phyloP scores from a whole-genome alignment of 179 eudicot species.

The Nepenthes alata region DNA sequence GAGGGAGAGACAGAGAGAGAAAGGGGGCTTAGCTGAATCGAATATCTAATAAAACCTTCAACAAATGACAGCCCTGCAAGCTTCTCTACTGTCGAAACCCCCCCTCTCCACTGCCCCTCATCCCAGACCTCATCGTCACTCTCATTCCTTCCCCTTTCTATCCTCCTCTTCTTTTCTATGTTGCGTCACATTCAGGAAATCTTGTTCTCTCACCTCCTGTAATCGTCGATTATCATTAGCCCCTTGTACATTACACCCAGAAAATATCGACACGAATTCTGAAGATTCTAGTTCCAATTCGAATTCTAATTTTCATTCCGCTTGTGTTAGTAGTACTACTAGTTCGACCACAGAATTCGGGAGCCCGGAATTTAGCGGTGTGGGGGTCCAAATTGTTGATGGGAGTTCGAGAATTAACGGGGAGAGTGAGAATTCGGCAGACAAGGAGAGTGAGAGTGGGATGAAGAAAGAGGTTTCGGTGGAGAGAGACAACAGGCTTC shows the following conservation, averaged over 20 bases:
- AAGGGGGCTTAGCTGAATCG: no score
- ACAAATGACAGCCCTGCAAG: constrained; percentile 50
- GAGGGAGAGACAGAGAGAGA: constrained; percentile 1
- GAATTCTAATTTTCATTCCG: constrained; percentile 2
- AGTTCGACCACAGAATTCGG: constrained; percentile 6
- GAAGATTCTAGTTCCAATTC: constrained; percentile 7
- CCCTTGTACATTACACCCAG: constrained; percentile 30
- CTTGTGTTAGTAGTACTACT: constrained; percentile 1
- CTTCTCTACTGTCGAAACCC: constrained; percentile 42
- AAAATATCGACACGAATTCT: constrained; percentile 13
- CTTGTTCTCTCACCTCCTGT: constrained; percentile 1
- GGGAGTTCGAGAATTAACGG: constrained; percentile 5
- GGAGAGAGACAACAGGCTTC: constrained; percentile 20
- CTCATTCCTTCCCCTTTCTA: constrained; percentile 4
- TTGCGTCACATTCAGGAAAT: background rate
- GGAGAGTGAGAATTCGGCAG: constrained; percentile 9
- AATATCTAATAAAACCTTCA: background rate
- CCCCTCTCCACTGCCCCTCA: constrained; percentile 13
- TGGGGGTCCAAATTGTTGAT: background rate
- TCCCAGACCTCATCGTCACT: constrained; percentile 6
- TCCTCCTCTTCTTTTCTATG: background rate
- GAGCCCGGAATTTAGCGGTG: background rate
- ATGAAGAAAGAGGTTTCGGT: constrained; percentile 6
- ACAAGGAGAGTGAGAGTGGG: constrained; percentile 9
- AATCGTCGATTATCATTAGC: constrained; percentile 6